These are phyloP conservation scores for Beauveria scarabaeidicola DNA, from an alignment of 2,329 filamentous ascomycete genomes.

Conservation along the genomic window DNA sequence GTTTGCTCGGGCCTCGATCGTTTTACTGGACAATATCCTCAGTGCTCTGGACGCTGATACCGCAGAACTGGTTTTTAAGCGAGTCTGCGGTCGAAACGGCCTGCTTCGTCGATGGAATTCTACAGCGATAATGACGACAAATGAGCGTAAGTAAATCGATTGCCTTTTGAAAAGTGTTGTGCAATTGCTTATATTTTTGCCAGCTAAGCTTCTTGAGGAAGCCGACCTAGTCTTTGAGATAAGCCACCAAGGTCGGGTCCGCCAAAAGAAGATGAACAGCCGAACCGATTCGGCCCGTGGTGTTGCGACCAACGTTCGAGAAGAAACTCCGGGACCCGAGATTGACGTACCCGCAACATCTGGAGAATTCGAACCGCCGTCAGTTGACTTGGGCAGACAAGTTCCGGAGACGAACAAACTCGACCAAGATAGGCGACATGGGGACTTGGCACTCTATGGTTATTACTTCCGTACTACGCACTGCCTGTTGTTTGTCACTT, in stretches of 20 bases:
- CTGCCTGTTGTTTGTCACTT: not conserved
- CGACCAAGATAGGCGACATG: not conserved
- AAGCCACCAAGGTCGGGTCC: too few relatives aligned
- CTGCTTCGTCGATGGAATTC: slow-evolving; percentile 8
- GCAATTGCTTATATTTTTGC: too few relatives aligned
- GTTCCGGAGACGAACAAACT: too few relatives aligned
- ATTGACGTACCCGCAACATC: too few relatives aligned
- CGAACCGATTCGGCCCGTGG: not conserved
- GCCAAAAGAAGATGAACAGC: not conserved
- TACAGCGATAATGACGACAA: slow-evolving; percentile 11
- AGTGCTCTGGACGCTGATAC: slow-evolving; percentile 13
- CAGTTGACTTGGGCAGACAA: too few relatives aligned
- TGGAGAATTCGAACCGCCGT: too few relatives aligned
- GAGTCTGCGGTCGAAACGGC: slow-evolving; percentile 9
- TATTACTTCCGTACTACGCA: not conserved
- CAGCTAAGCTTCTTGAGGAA: not conserved
- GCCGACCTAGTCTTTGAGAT: not conserved
- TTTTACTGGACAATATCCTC: slow-evolving; percentile 12
- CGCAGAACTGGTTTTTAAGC: not conserved
- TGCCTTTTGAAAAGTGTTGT: too few relatives aligned
- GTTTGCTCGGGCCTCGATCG: slow-evolving; percentile 7
- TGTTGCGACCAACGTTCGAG: too few relatives aligned
- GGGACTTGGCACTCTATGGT: not conserved
- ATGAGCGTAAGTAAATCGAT: not conserved
- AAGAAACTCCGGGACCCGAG: too few relatives aligned